These are phyloP conservation scores for Umbelopsis sp. DNA, from an alignment of 371 early-diverging fungal genomes.

Conservation along the genomic window DNA sequence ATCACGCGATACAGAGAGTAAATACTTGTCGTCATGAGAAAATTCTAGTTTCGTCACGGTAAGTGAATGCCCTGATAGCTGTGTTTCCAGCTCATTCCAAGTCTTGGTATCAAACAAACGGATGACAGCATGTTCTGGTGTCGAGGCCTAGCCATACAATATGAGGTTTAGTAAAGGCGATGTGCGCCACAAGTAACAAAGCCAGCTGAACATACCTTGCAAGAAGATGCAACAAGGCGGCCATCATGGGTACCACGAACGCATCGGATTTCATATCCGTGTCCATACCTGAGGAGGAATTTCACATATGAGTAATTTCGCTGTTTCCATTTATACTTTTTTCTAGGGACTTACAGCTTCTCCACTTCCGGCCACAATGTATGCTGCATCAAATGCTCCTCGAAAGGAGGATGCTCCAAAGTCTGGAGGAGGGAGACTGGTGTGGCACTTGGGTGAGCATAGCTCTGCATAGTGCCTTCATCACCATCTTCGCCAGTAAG, in stretches of 20 bases:
- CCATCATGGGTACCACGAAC: constrained; percentile 77
- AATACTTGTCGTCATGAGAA: constrained; percentile 70
- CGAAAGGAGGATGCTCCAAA: constrained; percentile 79
- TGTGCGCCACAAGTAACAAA: not conserved
- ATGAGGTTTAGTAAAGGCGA: not conserved
- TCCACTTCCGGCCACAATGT: constrained; percentile 98
- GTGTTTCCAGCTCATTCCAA: constrained; percentile 71
- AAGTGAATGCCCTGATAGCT: constrained; percentile 77
- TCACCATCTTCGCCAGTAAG: constrained; percentile 51
- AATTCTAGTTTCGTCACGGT: constrained; percentile 87
- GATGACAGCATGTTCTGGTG: constrained; percentile 76
- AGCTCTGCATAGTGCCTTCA: constrained; percentile 52
- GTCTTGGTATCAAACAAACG: constrained; percentile 72
- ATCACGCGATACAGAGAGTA: constrained; percentile 90
- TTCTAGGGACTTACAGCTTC: constrained; percentile 65
- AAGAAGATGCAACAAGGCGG: constrained; percentile 77
- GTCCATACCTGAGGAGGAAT: constrained; percentile 69
- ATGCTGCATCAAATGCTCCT: constrained; percentile 85
- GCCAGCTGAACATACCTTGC: constrained; percentile 58
- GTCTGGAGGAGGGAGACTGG: constrained; percentile 55
- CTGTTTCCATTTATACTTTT: not conserved
- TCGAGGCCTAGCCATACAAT: constrained; percentile 53
- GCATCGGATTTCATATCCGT: constrained; percentile 87
- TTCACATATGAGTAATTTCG: not conserved
- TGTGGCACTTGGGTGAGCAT: constrained; percentile 55